Evolutionary conservation across 1,284 basidiomycete genomes (phyloP), one percentile per base, ranked within the genome.

Genomic region (Apiotrichum mycotoxinovorans): DNA sequence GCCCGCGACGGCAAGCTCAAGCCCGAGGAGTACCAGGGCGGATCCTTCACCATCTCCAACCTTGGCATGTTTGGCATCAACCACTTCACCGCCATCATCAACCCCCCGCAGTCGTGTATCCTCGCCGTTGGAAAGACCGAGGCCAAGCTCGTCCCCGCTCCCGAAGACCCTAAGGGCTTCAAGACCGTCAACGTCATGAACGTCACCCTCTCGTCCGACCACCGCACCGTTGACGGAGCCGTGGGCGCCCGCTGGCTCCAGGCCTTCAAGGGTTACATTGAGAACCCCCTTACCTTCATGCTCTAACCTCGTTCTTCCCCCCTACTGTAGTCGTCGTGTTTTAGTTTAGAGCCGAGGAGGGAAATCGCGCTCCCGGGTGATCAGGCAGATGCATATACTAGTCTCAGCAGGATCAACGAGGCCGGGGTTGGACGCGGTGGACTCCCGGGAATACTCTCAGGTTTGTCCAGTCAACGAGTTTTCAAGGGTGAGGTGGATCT

Each of bases 31-130:
- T 99, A 98, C 83, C 92, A 97, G 84, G 96, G 96, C 63, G 96
- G 96, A 55, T 89, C 92, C 14, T 98, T 99, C 82, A 98, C 96
- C 54, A 92, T 99, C 76, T 98, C 96, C 66, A 99, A 99, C 81
- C 84, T 99, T 66, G 96, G 96, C 79, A 98, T 98, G 96, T 96
- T 84, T 73, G 95, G 91, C 67, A 84, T 95, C 69, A 85, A 86
- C 57, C 87, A 96, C 79, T 99, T 99, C 79, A 98, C 94, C 22
- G 96, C 96, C 51, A 98, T 99, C 80, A 97, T 99, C 84, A 99
- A 99, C 84, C 86, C 90, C 20, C 96, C 96, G 37, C 96, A 98
- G 79, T 90, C 90, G 61, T 97, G 93, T 79, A 99, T 98, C 73
- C 86, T 99, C 57, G 96, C 96, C 54, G 85, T 98, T 65, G 94